Base-by-base conservation (phyloP, 129 eudicot species). In the Pulicaria dysenterica region DNA sequence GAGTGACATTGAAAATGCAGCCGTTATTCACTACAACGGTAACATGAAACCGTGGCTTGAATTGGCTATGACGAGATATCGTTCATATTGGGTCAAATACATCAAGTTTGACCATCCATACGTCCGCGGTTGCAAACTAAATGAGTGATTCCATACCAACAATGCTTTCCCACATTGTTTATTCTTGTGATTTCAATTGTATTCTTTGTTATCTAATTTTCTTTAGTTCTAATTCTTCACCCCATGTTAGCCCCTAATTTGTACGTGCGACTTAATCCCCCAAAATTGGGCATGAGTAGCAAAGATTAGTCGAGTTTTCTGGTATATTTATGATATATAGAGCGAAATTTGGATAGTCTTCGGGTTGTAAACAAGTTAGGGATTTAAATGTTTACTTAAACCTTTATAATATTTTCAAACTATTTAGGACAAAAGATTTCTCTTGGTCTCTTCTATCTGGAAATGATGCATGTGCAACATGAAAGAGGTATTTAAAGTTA, bases 11-110 rank as follows among this genome's bases (percentile, higher is more conserved):
- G 95, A 90, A 64, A 87, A 85, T 74, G 98, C 98, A 66, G 96
- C 98, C 3, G 98, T 90, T 48, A 51, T 94, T 60, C 98, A 94
- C 78, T 94, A 90, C 75, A 94, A 94, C 40, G 98, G 98, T 56
- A 94, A 94, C 78, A 90, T 87, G 95, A 90, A 94, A 74, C 98
- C 98, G 4, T 94, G 98, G 98, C 82, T 94, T 4, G 98, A 94
- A 78, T 70, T 94, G 84, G 96, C 98, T 4, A 90, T 94, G 95
- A 86, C 93, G 3, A 94, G 90, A 70, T 90, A 94, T 72, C 84
- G 89, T 42, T 87, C 98, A 10, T 87, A 86, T 84, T 95, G 99
- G 99, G 88, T 86, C 47, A 95, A 90, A 84, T 90, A 95, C 68
- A 85, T 95, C 67, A 95, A 90, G 78, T 84, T 73, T 68, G 95